Conservation (phyloP, 208 protist species). For the Leptomonas pyrrhocoris region DNA sequence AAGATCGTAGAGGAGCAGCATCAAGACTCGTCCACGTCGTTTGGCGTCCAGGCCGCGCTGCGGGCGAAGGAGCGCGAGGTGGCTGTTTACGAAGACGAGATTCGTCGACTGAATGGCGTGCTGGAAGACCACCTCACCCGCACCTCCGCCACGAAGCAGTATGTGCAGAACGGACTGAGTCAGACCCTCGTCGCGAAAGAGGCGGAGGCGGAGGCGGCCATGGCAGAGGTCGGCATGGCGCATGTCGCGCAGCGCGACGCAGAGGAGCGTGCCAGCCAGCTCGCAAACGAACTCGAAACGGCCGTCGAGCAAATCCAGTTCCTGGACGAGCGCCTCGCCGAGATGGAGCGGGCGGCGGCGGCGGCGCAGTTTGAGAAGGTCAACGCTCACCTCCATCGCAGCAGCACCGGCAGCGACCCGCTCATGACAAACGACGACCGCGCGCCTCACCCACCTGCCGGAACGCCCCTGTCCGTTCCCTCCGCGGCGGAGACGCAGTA, state of each 20-base stretch:
- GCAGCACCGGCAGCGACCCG: not conserved
- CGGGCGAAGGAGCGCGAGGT: conserved; percentile 82
- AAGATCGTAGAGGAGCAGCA: conserved; percentile 53
- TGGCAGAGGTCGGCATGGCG: conserved; percentile 68
- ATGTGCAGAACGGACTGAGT: conserved; percentile 20
- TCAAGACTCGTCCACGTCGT: conserved; percentile 25
- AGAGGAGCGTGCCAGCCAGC: conserved; percentile 57
- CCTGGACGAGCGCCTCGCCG: conserved; percentile 72
- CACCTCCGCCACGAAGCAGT: conserved; percentile 18
- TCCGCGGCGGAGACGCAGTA: conserved; percentile 23
- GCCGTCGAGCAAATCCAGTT: conserved; percentile 78
- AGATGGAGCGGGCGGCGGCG: conserved; percentile 63
- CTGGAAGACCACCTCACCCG: conserved; percentile 58
- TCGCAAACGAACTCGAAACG: conserved; percentile 62
- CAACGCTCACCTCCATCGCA: conserved; percentile 6
- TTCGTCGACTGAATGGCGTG: conserved; percentile 61
- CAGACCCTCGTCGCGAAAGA: conserved; percentile 35
- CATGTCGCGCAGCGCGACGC: conserved; percentile 69
- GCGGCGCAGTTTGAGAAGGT: conserved; percentile 41
- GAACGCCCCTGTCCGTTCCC: conserved; percentile 26
- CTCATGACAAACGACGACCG: not conserved
- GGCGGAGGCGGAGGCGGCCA: conserved; percentile 47
- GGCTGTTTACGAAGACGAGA: conserved; percentile 78
- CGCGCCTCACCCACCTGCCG: not conserved
- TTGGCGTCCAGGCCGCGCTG: conserved; percentile 44